These are phyloP conservation scores for Sporothrix pallida DNA, from an alignment of 2,329 filamentous ascomycete genomes.

Conservation along the genomic window DNA sequence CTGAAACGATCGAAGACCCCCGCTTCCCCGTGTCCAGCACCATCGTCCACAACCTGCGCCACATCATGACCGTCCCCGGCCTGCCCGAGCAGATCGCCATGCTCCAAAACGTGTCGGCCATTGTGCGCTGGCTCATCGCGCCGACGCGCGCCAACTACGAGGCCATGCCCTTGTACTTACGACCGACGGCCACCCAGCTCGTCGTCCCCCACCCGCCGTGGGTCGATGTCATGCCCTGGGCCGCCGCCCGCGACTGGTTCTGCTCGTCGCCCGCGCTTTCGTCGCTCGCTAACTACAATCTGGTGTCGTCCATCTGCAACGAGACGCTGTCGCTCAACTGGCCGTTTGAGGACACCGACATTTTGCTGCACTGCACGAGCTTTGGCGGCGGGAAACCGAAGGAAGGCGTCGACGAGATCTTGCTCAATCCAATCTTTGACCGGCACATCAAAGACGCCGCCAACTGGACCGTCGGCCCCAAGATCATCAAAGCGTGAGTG, in stretches of 20 bases:
- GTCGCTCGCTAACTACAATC: neutral
- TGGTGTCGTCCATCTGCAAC: neutral
- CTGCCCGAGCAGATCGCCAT: constrained; percentile 18
- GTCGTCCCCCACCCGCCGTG: constrained; percentile 6
- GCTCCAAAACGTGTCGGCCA: constrained; percentile 4
- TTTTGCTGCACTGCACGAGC: constrained; percentile 9
- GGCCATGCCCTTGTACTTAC: neutral
- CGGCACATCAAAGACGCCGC: constrained; percentile 7
- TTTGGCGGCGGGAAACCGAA: neutral
- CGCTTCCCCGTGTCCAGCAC: constrained; percentile 3
- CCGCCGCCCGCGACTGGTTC: neutral
- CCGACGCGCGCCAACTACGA: constrained; percentile 14
- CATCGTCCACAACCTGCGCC: constrained; percentile 8
- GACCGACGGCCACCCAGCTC: neutral
- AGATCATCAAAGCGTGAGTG: neutral
- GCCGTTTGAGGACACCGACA: neutral
- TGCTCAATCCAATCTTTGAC: constrained; percentile 8
- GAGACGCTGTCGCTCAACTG: constrained; percentile 11
- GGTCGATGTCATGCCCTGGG: neutral
- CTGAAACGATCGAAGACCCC: neutral
- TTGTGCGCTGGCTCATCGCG: constrained; percentile 9
- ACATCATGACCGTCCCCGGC: constrained; percentile 5
- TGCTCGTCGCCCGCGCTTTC: neutral
- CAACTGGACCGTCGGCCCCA: neutral
- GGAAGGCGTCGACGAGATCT: neutral